Base-by-base conservation (phyloP, 2,329 filamentous ascomycete genomes). In the Fusarium subtropicale region DNA sequence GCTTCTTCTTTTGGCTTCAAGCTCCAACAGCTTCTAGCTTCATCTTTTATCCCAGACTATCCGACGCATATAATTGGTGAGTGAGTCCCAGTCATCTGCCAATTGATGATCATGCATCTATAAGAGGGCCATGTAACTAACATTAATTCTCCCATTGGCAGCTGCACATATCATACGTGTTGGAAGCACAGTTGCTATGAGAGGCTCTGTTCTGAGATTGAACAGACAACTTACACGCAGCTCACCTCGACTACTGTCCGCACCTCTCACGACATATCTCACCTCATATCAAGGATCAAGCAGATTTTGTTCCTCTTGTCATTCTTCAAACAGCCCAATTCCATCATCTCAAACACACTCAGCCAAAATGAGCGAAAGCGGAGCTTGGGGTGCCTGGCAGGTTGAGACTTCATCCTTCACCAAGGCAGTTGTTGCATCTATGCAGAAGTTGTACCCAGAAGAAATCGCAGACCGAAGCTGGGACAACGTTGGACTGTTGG, bases 401-500 rank as follows among this genome's bases (percentile, higher is more conserved):
- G 77, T 78, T 44, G 73, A 78, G 74, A 66, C 78, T 7, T 74
- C 78, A 52, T 64, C 64, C 59, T 87, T 88, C 64, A 86, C 83
- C 16, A 79, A 83, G 76, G 76, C 80, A n/a, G 93, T 97, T 51
- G 91, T 97, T 60, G 84, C 85, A 73, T 90, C 92, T 12, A 94
- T 97, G 91, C 88, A 87, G 75, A 90, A 87, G 78, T 83, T 97
- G 91, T 99, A 97, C 77, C 96, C 96, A 1, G 93, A 97, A 77
- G 89, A 89, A 64, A 85, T 97, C 42, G 96, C 96, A 12, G 96
- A 98, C 77, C 91, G 90, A 73, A 90, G 91, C 70, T 99, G 94
- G 87, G 96, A 99, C 79, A 99, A 99, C 76, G 97, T 97, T n/a
- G 96, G 96, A 51, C 86, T 97, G 54, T 86, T 97, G 51, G 74